Evolutionary conservation across 371 early-diverging fungal genomes (phyloP).

Genomic region (Actinomortierella ambigua): DNA sequence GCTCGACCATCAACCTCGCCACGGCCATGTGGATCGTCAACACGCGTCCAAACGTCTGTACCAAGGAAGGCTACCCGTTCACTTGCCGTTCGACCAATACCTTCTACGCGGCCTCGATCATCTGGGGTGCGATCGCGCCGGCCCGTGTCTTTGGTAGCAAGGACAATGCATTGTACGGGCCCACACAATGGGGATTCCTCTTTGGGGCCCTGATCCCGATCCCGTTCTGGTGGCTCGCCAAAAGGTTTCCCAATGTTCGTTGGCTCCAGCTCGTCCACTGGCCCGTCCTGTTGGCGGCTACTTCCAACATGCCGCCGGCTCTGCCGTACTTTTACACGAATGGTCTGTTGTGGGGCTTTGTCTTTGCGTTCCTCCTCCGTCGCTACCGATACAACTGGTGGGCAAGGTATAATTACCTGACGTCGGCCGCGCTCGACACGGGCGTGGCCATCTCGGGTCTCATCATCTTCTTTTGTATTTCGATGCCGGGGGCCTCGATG

Average conservation of each 20-base stretch:
- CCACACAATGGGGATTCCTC: conserved; percentile 64
- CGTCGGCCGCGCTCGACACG: conserved; percentile 74
- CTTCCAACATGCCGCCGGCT: conserved; percentile 73
- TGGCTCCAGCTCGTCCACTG: conserved; percentile 67
- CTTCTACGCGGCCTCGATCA: conserved; percentile 68
- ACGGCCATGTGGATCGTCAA: conserved; percentile 69
- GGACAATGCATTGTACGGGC: conserved; percentile 55
- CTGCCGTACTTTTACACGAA: conserved; percentile 53
- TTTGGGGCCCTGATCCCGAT: conserved; percentile 68
- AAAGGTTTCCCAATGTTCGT: conserved; percentile 51
- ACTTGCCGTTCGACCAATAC: conserved; percentile 69
- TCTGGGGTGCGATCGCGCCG: conserved; percentile 81
- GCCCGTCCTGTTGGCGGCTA: conserved; percentile 69
- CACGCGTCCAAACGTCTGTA: conserved; percentile 62
- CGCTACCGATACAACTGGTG: conserved; percentile 68
- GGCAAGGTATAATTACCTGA: conserved; percentile 70
- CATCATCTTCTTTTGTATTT: conserved; percentile 54
- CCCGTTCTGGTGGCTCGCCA: conserved; percentile 58
- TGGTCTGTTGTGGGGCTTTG: conserved; percentile 66
- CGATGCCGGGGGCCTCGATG: conserved; percentile 8
- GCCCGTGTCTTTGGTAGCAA: conserved; percentile 63
- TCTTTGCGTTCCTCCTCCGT: conserved; percentile 66
- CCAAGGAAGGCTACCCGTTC: conserved; percentile 49
- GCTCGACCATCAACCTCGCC: conserved; percentile 64
- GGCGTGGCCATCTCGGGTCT: conserved; percentile 60